Base-by-base conservation (phyloP, 148 eudicot genomes). In the Chenopodium album region DNA sequence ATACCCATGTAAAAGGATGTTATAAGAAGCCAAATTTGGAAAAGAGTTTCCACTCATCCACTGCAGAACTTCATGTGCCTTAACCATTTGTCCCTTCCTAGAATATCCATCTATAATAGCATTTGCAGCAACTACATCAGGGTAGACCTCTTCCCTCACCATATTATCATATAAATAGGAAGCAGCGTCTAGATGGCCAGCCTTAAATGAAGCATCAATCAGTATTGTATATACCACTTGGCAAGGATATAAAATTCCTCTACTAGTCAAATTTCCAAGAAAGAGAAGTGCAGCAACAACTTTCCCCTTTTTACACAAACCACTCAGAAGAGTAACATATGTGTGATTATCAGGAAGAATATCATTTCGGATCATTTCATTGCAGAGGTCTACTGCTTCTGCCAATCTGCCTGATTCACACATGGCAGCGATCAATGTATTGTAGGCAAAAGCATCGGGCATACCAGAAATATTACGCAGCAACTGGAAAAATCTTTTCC, bases 1-100 rank as follows among this genome's bases (percentile, higher is more conserved):
- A 82, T 87, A 87, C 73, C 97, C 92, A 76, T 90, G 98, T 71
- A 94, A 88, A 69, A 94, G 92, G 84, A 94, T 94, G 76, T 93
- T 94, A 76, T 93, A 94, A 26, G 98, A 92, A 82, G 88, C 88
- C 87, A 93, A 86, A 86, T 34, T 89, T 66, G 94, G 95, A 82
- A 56, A 31, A 19, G 82, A 84, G 44, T 48, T 82, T 65, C 50
- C 67, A 17, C 62, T 81, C 93, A 93, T 83, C 76, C 31, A 64
- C 59, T 86, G 78, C 66, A 93, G 82, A 82, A 89, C 76, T 68
- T 83, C 80, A 34, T 80, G 60, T 84, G 87, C 88, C 84, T 87
- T 86, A 65, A 60, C 84, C 81, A 88, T 81, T 46, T 87, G 56
- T n/a, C 98, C 94, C 72, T 76, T 82, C 85, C 94, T 88, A 72